Evolutionary conservation across 108 stramenopile genomes (phyloP).

Genomic region (Skeletonema potamos): DNA sequence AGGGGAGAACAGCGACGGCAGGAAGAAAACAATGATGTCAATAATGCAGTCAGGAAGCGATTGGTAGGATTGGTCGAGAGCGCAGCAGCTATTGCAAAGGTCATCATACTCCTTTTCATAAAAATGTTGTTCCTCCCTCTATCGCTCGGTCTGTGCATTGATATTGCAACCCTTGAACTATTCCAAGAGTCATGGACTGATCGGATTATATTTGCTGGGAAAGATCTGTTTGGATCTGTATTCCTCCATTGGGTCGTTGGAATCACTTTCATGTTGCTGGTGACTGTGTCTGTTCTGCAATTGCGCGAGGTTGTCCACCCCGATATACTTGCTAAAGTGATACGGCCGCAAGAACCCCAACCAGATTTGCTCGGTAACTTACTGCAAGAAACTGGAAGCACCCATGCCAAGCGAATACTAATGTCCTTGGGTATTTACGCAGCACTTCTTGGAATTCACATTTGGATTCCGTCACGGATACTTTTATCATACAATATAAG

Average conservation of each 20-base stretch:
- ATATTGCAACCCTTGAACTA: constrained; percentile 62
- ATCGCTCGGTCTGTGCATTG: constrained; percentile 73
- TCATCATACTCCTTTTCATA: constrained; percentile 78
- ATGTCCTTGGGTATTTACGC: constrained; percentile 75
- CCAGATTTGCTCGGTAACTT: constrained; percentile 93
- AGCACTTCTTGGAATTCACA: constrained; percentile 59
- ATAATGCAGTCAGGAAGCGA: constrained; percentile 21
- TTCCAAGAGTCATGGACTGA: constrained; percentile 57
- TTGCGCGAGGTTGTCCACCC: constrained; percentile 94
- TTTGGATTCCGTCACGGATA: constrained; percentile 66
- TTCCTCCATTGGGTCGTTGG: constrained; percentile 91
- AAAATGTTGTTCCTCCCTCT: constrained; percentile 87
- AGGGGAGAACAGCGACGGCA: constrained; percentile 3
- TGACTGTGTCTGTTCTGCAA: constrained; percentile 92
- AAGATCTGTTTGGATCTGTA: constrained; percentile 75
- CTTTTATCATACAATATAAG: constrained; percentile 44
- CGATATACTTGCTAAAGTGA: constrained; percentile 78
- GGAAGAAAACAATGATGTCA: constrained; percentile 26
- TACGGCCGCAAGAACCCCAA: constrained; percentile 98
- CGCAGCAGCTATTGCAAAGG: constrained; percentile 68
- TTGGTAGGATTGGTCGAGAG: constrained; percentile 56
- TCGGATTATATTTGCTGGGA: constrained; percentile 64
- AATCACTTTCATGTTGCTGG: constrained; percentile 97
- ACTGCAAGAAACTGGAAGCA: constrained; percentile 81
- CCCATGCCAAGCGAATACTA: constrained; percentile 87